Conservation (phyloP, 1,284 basidiomycete genomes). For the Apiotrichum domesticum region DNA sequence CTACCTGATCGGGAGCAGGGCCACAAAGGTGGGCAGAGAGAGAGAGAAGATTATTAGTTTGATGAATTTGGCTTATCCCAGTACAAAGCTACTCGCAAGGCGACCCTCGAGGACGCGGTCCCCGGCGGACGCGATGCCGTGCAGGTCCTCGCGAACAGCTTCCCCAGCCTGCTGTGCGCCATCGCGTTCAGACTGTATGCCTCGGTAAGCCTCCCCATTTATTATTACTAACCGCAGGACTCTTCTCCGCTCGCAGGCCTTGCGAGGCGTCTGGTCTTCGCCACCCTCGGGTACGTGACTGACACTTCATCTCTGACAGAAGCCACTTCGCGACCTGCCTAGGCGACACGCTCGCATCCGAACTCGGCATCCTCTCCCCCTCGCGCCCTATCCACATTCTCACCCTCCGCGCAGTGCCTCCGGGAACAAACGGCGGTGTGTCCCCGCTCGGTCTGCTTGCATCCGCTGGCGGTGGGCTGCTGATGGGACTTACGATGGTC, state of each 20-base stretch:
- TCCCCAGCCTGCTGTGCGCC: slow-evolving; percentile 61
- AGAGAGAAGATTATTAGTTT: not conserved
- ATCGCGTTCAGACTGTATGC: slow-evolving; percentile 57
- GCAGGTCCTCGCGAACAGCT: slow-evolving; percentile 73
- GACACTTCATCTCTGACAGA: not conserved
- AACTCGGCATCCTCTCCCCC: slow-evolving; percentile 69
- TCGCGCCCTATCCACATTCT: slow-evolving; percentile 67
- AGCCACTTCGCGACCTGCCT: slow-evolving; percentile 30
- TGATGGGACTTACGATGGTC: slow-evolving; percentile 62
- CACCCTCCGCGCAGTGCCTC: slow-evolving; percentile 65
- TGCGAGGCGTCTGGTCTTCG: slow-evolving; percentile 15
- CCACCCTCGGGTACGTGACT: slow-evolving; percentile 20
- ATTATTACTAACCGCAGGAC: slow-evolving; percentile 30
- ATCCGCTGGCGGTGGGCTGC: slow-evolving; percentile 64
- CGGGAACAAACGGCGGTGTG: slow-evolving; percentile 87
- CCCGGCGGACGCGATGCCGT: slow-evolving; percentile 54
- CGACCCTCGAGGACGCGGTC: slow-evolving; percentile 69
- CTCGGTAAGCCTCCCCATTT: slow-evolving; percentile 12
- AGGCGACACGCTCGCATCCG: slow-evolving; percentile 38
- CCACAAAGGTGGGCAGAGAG: slow-evolving; percentile 69
- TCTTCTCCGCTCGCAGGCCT: not conserved
- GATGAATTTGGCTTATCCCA: slow-evolving; percentile 12
- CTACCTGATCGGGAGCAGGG: slow-evolving; percentile 72
- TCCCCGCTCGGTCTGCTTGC: slow-evolving; percentile 67
- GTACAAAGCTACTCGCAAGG: slow-evolving; percentile 56